A percentile compares a stretch with the other conserved stretches of the same genome.
Evolutionary conservation across 1,284 basidiomycete species (phyloP).

Genomic region (Malassezia vespertilionis): DNA sequence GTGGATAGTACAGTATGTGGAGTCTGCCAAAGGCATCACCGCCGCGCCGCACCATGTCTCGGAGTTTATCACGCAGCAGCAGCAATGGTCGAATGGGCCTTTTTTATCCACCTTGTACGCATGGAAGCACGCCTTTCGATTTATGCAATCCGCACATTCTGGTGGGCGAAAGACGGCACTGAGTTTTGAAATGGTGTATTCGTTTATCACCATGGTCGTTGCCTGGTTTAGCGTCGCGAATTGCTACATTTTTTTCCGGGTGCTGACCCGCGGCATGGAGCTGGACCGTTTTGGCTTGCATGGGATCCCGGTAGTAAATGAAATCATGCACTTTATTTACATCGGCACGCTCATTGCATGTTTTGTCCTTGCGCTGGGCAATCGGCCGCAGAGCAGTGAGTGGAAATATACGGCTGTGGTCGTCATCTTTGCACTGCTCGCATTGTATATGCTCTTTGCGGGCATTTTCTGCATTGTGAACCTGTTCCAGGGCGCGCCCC

Average conservation of each 20-base stretch:
- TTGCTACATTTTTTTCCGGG: conserved; percentile 90
- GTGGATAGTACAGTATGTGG: conserved; percentile 45
- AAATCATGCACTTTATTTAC: conserved; percentile 70
- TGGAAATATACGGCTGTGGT: conserved; percentile 76
- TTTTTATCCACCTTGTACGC: conserved; percentile 57
- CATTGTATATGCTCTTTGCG: conserved; percentile 61
- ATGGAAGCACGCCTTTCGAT: conserved; percentile 62
- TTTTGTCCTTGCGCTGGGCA: conserved; percentile 94
- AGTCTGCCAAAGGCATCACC: conserved; percentile 39
- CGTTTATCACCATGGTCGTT: conserved; percentile 74
- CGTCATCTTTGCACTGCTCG: conserved; percentile 65
- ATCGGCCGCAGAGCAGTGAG: conserved; percentile 76
- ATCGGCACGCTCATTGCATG: conserved; percentile 71
- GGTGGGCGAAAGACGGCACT: conserved; percentile 62
- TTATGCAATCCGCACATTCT: conserved; percentile 74
- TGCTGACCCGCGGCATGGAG: conserved; percentile 78
- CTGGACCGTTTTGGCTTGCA: conserved; percentile 60
- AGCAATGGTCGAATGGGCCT: conserved; percentile 44
- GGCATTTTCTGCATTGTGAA: conserved; percentile 35
- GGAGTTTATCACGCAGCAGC: conserved; percentile 40
- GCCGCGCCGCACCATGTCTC: conserved; percentile 41
- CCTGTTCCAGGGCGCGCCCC: conserved; percentile 48
- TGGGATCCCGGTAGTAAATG: conserved; percentile 67
- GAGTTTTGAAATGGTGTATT: conserved; percentile 74
- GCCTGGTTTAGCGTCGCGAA: conserved; percentile 84